Percentiles rank a stretch among this genome's conserved stretches.
These are phyloP conservation scores for Aspergillus ruber DNA, from an alignment of 2,329 filamentous ascomycete species.

Conservation along the genomic window DNA sequence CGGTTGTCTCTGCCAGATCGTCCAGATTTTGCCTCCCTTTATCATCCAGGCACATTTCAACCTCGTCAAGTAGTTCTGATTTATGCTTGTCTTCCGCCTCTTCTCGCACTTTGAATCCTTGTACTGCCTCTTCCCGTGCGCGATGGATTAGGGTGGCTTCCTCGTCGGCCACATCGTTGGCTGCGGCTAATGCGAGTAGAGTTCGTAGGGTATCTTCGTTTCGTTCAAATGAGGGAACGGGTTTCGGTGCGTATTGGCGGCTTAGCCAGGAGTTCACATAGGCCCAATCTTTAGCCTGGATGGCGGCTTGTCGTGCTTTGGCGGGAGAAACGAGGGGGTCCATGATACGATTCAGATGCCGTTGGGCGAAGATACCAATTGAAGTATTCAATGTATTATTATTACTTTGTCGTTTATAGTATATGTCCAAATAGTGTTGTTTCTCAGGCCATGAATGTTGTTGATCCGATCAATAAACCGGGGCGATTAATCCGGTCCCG, in stretches of 20 bases:
- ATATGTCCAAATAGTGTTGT: background rate
- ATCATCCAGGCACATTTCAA: constrained; percentile 50
- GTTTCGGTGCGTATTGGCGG: constrained; percentile 58
- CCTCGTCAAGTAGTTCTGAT: constrained; percentile 43
- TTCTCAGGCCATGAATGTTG: background rate
- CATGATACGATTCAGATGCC: constrained; percentile 10
- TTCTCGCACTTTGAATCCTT: constrained; percentile 25
- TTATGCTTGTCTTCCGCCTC: constrained; percentile 25
- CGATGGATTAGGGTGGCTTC: constrained; percentile 30
- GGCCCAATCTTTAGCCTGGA: constrained; percentile 83
- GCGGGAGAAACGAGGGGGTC: constrained; percentile 53
- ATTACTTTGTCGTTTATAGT: background rate
- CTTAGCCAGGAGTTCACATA: constrained; percentile 79
- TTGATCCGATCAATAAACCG: background rate
- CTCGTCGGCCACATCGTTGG: constrained; percentile 63
- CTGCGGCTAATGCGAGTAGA: constrained; percentile 64
- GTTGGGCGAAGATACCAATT: too few species aligned
- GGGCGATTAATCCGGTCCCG: constrained; percentile 3
- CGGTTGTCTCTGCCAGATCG: constrained; percentile 50
- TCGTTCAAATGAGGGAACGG: constrained; percentile 71
- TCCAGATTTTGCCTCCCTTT: constrained; percentile 52
- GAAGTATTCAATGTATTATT: too few species aligned
- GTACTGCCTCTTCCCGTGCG: constrained; percentile 31
- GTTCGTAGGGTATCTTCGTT: constrained; percentile 75
- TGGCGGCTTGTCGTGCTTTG: constrained; percentile 67